A percentile compares a stretch with the other conserved stretches of the same genome.
These are phyloP conservation scores for Puccinia horiana DNA, from an alignment of 1,284 basidiomycete genomes.

Conservation along the genomic window DNA sequence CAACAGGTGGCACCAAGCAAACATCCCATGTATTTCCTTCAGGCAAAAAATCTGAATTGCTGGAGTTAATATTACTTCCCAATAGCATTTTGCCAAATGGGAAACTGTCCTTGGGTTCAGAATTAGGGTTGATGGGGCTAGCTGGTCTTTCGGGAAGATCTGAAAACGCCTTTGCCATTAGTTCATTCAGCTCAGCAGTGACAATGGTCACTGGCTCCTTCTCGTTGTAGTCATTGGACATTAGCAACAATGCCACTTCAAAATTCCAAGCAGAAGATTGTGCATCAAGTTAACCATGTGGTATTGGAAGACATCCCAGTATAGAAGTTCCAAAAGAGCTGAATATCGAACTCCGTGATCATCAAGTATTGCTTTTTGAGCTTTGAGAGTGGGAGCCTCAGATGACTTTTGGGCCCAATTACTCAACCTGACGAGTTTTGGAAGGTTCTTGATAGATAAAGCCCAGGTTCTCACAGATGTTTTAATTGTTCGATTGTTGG, in stretches of 20 bases:
- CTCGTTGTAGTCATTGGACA: background rate
- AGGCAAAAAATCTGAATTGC: background rate
- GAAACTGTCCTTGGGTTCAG: background rate
- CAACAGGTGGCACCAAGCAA: background rate
- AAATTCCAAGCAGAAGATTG: conserved; percentile 21
- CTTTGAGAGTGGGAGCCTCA: background rate
- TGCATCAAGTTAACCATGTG: conserved; percentile 39
- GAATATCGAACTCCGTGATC: conserved; percentile 27
- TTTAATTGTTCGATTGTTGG: conserved; percentile 58
- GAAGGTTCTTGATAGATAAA: conserved; percentile 43
- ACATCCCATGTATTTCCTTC: background rate
- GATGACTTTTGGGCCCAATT: conserved; percentile 4
- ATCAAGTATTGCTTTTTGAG: background rate
- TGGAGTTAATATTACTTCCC: background rate
- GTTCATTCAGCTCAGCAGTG: background rate
- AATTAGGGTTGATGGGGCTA: too few species aligned
- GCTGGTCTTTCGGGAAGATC: background rate
- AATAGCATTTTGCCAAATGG: background rate
- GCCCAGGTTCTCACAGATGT: conserved; percentile 56
- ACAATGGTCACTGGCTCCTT: background rate
- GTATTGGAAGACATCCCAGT: conserved; percentile 27
- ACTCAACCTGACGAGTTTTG: background rate
- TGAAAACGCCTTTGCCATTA: background rate
- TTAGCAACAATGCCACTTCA: conserved; percentile 23
- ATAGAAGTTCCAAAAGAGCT: background rate